Base-by-base conservation (phyloP, 441 rosid species). In the Omphalea diandra region DNA sequence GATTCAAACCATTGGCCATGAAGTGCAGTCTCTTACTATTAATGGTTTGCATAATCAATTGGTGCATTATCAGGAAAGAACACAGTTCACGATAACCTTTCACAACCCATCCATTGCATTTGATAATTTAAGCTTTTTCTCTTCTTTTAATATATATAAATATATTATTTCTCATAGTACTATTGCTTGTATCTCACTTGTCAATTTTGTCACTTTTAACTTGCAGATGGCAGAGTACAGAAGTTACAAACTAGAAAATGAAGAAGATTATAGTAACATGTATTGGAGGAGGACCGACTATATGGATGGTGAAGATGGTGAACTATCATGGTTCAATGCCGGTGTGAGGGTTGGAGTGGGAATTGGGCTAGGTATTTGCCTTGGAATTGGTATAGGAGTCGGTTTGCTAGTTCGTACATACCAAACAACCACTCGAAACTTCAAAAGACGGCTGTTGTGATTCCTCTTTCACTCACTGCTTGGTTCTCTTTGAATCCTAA, bases 281-380 rank as follows among this genome's bases (percentile, higher is more conserved):
- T 84, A 87, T 81, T 86, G 97, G 97, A 79, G 87, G 82, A 80
- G 89, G 65, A 83, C 75, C 3, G 84, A 82, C 59, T 82, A 79
- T 63, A 73, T 84, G 69, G 94, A 85, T 10, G 76, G 77, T 2
- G 97, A 86, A 76, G 96, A 90, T 33, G 96, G 98, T 7, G 96
- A 90, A 76, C 88, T 93, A 54, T 86, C 94, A 35, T 93, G 96
- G 98, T 90, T 93, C 73, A 93, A 89, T 63, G 94, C 98, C 1
- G 98, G 98, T 14, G 97, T 92, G 38, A 83, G 97, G 61, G 98
- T 90, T 71, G 98, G 98, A 4, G 95, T 93, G 18, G 97, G 98
- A 57, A 88, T 93, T 20, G 95, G 98, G 57, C 98, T 93, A 10
- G 97, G 98, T 26, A 82, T 90, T 47, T 93, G 92, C 58, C 79